Percentiles rank a stretch among this genome's conserved stretches.
Conservation (phyloP, 2,329 filamentous ascomycete genomes). For the Pochonia chlamydosporia region DNA sequence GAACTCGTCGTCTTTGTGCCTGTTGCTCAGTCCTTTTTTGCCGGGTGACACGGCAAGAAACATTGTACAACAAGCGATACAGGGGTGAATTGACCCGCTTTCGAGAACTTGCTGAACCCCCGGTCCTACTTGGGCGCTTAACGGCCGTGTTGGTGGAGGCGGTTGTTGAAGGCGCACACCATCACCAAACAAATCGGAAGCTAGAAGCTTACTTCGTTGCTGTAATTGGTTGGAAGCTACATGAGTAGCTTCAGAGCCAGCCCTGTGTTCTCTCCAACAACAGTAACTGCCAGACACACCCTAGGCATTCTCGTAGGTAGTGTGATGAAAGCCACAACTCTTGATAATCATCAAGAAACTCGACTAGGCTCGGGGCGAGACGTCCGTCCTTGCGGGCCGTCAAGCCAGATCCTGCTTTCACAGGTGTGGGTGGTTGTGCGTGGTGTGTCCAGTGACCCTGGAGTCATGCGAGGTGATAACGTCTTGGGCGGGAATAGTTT, state of each 20-base stretch:
- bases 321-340: not conserved
- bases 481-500: not conserved
- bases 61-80: not conserved
- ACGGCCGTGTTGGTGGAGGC: conserved; percentile 33
- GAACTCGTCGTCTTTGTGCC: not conserved
- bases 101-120: conserved; percentile 24
- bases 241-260: conserved; percentile 12
- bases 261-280: not conserved
- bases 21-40: not conserved
- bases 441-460: conserved; percentile 37
- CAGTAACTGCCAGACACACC: not conserved
- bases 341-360: not conserved
- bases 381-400: not conserved
- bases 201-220: conserved; percentile 25
- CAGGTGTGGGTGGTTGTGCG: not conserved
- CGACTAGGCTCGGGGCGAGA: not conserved
- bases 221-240: conserved; percentile 33
- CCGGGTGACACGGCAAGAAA: not conserved
- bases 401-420: not conserved
- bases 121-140: conserved; percentile 45
- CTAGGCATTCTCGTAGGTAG: not conserved
- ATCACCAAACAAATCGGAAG: conserved; percentile 32
- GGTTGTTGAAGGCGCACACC: not conserved
- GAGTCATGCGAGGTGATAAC: conserved; percentile 33
- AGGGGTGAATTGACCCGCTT: conserved; percentile 10